Conservation (phyloP, 2,329 filamentous ascomycete genomes). For the Arachnomyces sp. region DNA sequence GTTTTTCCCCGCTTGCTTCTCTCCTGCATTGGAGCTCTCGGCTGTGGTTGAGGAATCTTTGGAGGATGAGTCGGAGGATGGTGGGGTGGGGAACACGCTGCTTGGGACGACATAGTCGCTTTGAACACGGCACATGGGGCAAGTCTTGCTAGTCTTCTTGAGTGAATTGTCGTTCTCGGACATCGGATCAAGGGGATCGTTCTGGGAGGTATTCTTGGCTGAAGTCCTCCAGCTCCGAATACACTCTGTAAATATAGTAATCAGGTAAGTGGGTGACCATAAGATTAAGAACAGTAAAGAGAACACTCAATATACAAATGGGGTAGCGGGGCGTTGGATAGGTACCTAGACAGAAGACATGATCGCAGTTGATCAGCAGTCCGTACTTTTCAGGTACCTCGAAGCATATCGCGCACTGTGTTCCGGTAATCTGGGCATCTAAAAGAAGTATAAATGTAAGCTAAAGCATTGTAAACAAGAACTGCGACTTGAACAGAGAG, state of each 20-base stretch:
- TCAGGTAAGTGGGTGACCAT: no score
- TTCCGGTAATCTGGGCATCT: background rate
- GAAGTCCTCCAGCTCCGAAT: conserved; percentile 22
- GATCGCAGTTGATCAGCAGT: conserved; percentile 20
- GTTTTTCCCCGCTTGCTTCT: conserved; percentile 7
- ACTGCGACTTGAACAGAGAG: no score
- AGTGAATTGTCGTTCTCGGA: conserved; percentile 6
- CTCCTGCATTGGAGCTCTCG: background rate
- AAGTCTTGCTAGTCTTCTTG: conserved; percentile 19
- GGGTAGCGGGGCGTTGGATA: background rate
- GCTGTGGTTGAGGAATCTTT: background rate
- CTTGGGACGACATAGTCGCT: conserved; percentile 23
- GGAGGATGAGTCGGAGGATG: conserved; percentile 1
- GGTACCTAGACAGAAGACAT: conserved; percentile 25
- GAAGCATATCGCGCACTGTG: conserved; percentile 21
- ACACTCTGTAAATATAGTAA: conserved; percentile 14
- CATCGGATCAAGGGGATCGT: conserved; percentile 5
- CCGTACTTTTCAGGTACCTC: conserved; percentile 21
- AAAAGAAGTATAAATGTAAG: no score
- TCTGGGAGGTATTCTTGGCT: conserved; percentile 10
- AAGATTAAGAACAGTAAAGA: no score
- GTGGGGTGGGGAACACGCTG: conserved; percentile 17
- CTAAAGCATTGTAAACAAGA: no score
- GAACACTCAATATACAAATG: no score
- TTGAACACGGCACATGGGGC: conserved; percentile 21